phyloP scores from a whole-genome alignment of 2,329 filamentous ascomycete species.

The Microsporum audouinii region DNA sequence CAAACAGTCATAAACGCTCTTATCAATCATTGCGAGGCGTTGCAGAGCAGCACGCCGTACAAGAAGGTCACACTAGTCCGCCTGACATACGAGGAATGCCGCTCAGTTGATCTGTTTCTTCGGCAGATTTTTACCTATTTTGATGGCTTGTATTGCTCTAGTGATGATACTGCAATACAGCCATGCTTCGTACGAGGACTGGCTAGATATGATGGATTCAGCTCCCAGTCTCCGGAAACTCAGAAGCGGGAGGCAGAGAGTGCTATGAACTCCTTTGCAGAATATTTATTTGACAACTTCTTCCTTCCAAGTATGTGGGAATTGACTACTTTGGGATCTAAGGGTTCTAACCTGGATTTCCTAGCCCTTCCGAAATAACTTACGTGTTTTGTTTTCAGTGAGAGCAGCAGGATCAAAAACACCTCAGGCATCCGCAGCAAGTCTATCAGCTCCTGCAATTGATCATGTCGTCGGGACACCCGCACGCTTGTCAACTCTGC shows the following conservation, averaged over 20 bases:
- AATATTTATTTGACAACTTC: no score
- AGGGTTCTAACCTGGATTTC: no score
- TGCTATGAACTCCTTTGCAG: no score
- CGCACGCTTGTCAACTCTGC: constrained; percentile 2
- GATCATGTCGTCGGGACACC: constrained; percentile 6
- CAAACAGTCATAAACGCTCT: constrained; percentile 12
- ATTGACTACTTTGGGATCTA: no score
- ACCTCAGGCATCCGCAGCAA: constrained; percentile 12
- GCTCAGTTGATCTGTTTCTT: constrained; percentile 13
- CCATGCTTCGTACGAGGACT: background rate
- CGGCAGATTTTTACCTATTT: constrained; percentile 11
- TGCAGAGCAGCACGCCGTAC: constrained; percentile 15
- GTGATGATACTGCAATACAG: background rate
- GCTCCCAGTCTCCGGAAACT: background rate
- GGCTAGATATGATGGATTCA: background rate
- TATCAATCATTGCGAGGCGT: constrained; percentile 16
- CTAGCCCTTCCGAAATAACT: no score
- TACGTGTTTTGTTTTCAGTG: constrained; percentile 7
- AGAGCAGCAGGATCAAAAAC: constrained; percentile 14
- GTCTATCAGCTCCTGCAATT: constrained; percentile 10
- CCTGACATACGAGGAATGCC: constrained; percentile 15
- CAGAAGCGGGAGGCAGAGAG: background rate
- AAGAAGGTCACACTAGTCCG: constrained; percentile 16
- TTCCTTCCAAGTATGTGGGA: no score
- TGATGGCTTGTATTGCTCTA: background rate